Percentiles rank a stretch among this genome's conserved stretches.
Evolutionary conservation across 768 basidiomycete genomes (phyloP).

Genomic region (Agrocybe pediades): DNA sequence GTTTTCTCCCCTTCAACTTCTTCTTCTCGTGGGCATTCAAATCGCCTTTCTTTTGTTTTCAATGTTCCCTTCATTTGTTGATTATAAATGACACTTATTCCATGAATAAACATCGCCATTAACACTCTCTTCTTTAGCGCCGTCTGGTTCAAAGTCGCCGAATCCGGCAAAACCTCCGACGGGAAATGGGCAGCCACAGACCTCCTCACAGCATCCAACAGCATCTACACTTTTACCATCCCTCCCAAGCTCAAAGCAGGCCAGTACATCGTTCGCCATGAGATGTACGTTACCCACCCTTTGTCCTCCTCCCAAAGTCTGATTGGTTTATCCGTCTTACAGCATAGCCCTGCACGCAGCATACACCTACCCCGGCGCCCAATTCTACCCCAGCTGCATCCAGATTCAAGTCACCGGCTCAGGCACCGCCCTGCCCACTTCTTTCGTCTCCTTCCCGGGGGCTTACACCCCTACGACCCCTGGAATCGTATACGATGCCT

Average conservation of each 20-base stretch:
- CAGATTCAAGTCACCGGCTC: conserved; percentile 48
- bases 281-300: conserved; percentile 32
- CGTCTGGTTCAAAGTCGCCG: conserved; percentile 55
- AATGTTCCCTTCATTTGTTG: too few relatives aligned
- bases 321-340: background rate
- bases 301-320: background rate
- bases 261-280: conserved; percentile 51
- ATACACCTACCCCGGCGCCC: conserved; percentile 41
- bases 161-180: conserved; percentile 43
- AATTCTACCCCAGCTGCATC: conserved; percentile 48
- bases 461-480: conserved; percentile 39
- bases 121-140: conserved; percentile 26
- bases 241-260: conserved; percentile 46
- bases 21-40: background rate
- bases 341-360: conserved; percentile 45
- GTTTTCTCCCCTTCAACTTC: background rate
- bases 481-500: conserved; percentile 39
- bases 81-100: too few relatives aligned
- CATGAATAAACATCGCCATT: too few relatives aligned
- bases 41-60: too few relatives aligned
- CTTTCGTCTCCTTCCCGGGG: conserved; percentile 52
- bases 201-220: conserved; percentile 36
- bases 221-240: conserved; percentile 48
- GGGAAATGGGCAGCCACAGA: conserved; percentile 49
- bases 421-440: conserved; percentile 43